These are phyloP conservation scores for Holtermanniella nyarrowii DNA, from an alignment of 768 basidiomycete species.

Conservation along the genomic window DNA sequence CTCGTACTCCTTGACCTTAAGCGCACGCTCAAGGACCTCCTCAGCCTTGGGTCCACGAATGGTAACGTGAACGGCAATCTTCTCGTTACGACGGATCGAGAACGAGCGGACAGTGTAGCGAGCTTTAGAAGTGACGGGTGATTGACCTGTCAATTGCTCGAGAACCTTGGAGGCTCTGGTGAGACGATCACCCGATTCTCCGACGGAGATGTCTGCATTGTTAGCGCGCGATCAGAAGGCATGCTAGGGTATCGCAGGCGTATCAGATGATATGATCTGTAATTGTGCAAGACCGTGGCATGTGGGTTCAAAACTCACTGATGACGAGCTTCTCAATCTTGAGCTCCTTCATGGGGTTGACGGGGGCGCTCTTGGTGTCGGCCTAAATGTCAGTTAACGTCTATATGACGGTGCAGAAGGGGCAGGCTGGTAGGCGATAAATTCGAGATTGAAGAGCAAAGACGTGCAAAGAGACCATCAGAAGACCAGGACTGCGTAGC, in stretches of 20 bases:
- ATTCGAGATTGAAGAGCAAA: too few relatives aligned
- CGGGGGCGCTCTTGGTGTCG: conserved; percentile 41
- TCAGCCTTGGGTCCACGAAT: conserved; percentile 99
- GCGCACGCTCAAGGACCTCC: conserved; percentile 95
- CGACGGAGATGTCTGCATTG: conserved; percentile 91
- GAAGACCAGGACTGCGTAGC: too few relatives aligned
- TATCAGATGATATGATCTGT: background rate
- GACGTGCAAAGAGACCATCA: too few relatives aligned
- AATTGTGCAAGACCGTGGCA: background rate
- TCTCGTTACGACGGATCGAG: conserved; percentile 99
- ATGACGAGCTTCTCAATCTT: conserved; percentile 98
- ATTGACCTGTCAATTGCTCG: conserved; percentile 98
- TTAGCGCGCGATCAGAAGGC: background rate
- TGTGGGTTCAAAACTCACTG: conserved; percentile 55
- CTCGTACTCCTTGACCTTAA: conserved; percentile 99
- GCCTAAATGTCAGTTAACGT: conserved; percentile 31
- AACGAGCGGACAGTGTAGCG: conserved; percentile 99
- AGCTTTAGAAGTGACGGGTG: conserved; percentile 98
- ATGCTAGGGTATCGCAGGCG: background rate
- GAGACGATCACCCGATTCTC: conserved; percentile 97
- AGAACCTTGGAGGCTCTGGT: conserved; percentile 98
- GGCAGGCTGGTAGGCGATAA: too few relatives aligned
- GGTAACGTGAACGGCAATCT: conserved; percentile 97
- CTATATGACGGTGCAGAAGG: too few relatives aligned
- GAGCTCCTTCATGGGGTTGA: conserved; percentile 91